Evolutionary conservation across 176 grass and related monocot genomes (phyloP).

Genomic region (Cymbopogon citratus): DNA sequence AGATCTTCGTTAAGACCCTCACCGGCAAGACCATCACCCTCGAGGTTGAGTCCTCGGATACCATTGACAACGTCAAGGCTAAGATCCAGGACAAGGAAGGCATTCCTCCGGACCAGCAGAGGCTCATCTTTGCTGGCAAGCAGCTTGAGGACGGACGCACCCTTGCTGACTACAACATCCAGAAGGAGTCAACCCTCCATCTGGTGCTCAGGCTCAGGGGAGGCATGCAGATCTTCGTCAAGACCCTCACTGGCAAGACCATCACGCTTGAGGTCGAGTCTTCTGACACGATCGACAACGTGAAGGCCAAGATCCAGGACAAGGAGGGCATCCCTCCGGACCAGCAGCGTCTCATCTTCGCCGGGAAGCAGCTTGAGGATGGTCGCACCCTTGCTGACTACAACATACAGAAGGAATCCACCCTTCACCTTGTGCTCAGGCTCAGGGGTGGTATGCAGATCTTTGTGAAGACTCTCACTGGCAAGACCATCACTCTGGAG

Average conservation of each 20-base stretch:
- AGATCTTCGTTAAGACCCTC: constrained; percentile 65
- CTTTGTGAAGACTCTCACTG: constrained; percentile 34
- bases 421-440: not conserved
- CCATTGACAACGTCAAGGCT: constrained; percentile 50
- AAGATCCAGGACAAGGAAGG: constrained; percentile 68
- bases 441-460: constrained; percentile 49
- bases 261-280: constrained; percentile 39
- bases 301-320: constrained; percentile 65
- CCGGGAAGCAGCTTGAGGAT: constrained; percentile 62
- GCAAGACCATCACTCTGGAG: constrained; percentile 55
- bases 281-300: constrained; percentile 43
- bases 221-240: constrained; percentile 32
- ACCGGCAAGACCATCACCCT: constrained; percentile 63
- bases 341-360: constrained; percentile 56
- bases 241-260: constrained; percentile 46
- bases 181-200: constrained; percentile 18
- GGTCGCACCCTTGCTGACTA: constrained; percentile 54
- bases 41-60: constrained; percentile 42
- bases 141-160: constrained; percentile 36
- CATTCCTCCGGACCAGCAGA: constrained; percentile 34
- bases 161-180: constrained; percentile 28
- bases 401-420: constrained; percentile 42
- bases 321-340: constrained; percentile 66
- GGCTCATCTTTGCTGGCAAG: constrained; percentile 37
- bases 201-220: not conserved